Percentiles rank a stretch among this genome's conserved stretches.
Conservation (phyloP, 495 filamentous ascomycete genomes). For the Umbilicaria muhlenbergii region DNA sequence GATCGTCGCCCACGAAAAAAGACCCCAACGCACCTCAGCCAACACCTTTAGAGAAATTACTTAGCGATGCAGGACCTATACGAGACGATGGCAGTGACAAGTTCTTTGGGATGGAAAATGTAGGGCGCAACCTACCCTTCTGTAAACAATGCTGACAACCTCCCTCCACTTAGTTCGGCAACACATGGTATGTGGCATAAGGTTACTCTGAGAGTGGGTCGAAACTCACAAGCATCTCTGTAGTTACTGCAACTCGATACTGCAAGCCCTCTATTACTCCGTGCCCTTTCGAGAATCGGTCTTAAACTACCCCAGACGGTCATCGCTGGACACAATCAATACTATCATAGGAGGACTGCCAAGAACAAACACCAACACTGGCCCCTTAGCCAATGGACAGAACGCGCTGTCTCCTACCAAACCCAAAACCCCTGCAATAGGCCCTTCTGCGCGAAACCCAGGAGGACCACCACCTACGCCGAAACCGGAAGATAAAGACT, state of each 20-base stretch:
- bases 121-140: conserved; percentile 28
- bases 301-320: conserved; percentile 68
- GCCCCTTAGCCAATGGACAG: conserved; percentile 23
- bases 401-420: conserved; percentile 22
- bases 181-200: conserved; percentile 65
- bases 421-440: conserved; percentile 21
- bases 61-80: conserved; percentile 63
- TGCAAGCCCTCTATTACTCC: conserved; percentile 94
- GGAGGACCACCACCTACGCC: conserved; percentile 35
- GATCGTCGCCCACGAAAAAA: conserved; percentile 44
- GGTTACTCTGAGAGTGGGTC: not conserved
- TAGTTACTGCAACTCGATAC: conserved; percentile 94
- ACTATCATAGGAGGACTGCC: conserved; percentile 24
- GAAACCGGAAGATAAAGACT: conserved; percentile 64
- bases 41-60: conserved; percentile 70
- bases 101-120: conserved; percentile 97
- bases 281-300: conserved; percentile 90
- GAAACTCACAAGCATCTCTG: conserved; percentile 13
- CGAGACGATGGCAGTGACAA: conserved; percentile 88
- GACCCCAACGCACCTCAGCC: conserved; percentile 49
- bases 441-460: conserved; percentile 26
- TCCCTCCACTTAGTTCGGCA: conserved; percentile 56
- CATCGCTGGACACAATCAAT: conserved; percentile 38
- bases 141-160: conserved; percentile 10
- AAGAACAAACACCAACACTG: conserved; percentile 32